Evolutionary conservation across 2,329 filamentous ascomycete species (phyloP).

Genomic region (Ceratocystis huliohia): DNA sequence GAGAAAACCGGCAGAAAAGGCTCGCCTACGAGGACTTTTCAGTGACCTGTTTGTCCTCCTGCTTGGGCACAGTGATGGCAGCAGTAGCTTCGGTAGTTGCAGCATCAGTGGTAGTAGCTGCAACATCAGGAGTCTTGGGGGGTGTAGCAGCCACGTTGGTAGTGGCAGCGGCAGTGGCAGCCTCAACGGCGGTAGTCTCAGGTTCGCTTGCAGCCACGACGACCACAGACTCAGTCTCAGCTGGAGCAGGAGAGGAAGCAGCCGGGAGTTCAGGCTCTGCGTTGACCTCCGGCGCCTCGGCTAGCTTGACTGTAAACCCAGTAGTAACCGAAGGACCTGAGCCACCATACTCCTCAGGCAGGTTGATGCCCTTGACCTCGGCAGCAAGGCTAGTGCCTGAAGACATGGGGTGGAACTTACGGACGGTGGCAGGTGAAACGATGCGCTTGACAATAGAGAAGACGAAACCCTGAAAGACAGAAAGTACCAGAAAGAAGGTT

Average conservation of each 20-base stretch:
- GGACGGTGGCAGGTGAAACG: conserved; percentile 57
- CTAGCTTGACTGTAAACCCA: conserved; percentile 27
- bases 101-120: neutral
- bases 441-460: conserved; percentile 65
- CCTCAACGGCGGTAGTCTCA: neutral
- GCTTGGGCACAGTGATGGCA: conserved; percentile 11
- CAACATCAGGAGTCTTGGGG: neutral
- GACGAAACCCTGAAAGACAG: conserved; percentile 48
- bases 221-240: conserved; percentile 9
- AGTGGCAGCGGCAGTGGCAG: neutral
- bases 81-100: conserved; percentile 10
- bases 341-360: conserved; percentile 72
- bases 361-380: conserved; percentile 44
- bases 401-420: conserved; percentile 67
- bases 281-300: conserved; percentile 15
- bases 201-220: conserved; percentile 18
- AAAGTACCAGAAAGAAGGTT: neutral
- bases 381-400: conserved; percentile 57
- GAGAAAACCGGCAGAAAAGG: conserved; percentile 20
- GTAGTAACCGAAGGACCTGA: conserved; percentile 40
- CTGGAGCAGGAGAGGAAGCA: neutral
- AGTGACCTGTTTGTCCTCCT: conserved; percentile 21
- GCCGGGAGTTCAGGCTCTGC: conserved; percentile 18
- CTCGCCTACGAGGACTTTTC: conserved; percentile 21
- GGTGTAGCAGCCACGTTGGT: neutral